These are phyloP conservation scores for Aspergillus fijiensis DNA, from an alignment of 2,329 filamentous ascomycete species.

Conservation along the genomic window DNA sequence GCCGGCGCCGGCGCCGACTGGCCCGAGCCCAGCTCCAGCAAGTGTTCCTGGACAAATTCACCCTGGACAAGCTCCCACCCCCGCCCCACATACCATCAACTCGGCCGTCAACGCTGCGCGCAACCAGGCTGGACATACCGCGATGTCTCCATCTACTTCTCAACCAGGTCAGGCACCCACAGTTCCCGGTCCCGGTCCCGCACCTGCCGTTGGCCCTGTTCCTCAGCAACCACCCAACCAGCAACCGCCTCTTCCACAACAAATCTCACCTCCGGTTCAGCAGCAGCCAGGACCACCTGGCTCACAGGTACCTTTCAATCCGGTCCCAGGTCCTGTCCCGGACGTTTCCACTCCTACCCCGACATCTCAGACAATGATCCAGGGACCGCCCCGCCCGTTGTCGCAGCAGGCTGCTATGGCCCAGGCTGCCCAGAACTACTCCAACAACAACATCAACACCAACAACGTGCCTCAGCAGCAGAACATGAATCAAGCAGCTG, in stretches of 20 bases:
- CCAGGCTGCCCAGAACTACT: constrained; percentile 46
- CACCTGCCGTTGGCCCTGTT: constrained; percentile 25
- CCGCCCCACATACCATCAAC: constrained; percentile 49
- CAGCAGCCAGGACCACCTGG: constrained; percentile 32
- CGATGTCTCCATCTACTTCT: constrained; percentile 38
- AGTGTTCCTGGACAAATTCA: constrained; percentile 30
- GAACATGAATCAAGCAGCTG: constrained; percentile 31
- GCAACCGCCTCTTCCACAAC: constrained; percentile 16
- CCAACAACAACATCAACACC: constrained; percentile 31
- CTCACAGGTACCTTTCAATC: constrained; percentile 31
- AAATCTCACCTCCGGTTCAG: constrained; percentile 25
- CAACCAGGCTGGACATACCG: constrained; percentile 39
- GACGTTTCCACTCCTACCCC: constrained; percentile 35
- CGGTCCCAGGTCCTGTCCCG: constrained; percentile 31
- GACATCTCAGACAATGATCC: constrained; percentile 31
- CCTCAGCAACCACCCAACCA: constrained; percentile 18
- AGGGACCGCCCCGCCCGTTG: constrained; percentile 43
- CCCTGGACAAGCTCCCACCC: constrained; percentile 35
- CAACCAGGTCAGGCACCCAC: constrained; percentile 33
- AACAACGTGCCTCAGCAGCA: constrained; percentile 25
- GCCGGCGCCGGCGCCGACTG: constrained; percentile 20
- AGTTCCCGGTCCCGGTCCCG: constrained; percentile 28
- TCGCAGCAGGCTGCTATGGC: constrained; percentile 49
- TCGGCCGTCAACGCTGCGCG: constrained; percentile 49
- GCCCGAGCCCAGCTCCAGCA: constrained; percentile 21